Evolutionary conservation across 2,329 filamentous ascomycete genomes (phyloP).

Genomic region (Coniochaeta hoffmannii): DNA sequence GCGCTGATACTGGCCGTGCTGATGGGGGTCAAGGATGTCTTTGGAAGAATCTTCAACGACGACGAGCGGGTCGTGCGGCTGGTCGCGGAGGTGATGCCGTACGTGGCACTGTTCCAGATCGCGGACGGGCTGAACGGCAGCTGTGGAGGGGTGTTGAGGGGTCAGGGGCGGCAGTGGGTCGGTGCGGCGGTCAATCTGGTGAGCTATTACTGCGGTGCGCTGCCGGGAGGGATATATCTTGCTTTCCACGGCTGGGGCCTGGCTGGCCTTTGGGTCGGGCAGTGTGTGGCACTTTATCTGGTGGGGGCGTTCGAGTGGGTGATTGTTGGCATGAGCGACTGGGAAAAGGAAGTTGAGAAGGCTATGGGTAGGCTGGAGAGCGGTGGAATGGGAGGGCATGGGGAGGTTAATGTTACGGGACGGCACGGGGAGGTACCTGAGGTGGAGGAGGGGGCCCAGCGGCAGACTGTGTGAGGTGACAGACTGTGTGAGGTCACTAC

Average conservation of each 20-base stretch:
- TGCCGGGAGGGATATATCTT: slow-evolving; percentile 76
- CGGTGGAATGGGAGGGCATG: neutral
- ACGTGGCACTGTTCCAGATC: slow-evolving; percentile 83
- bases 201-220: slow-evolving; percentile 75
- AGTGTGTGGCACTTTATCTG: slow-evolving; percentile 73
- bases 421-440: neutral
- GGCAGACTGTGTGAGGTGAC: neutral
- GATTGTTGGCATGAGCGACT: slow-evolving; percentile 70
- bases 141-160: slow-evolving; percentile 72
- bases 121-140: slow-evolving; percentile 81
- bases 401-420: neutral
- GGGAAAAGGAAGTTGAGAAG: slow-evolving; percentile 64
- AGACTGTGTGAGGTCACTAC: neutral
- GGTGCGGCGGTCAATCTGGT: slow-evolving; percentile 75
- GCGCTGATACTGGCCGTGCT: slow-evolving; percentile 58
- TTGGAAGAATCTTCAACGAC: slow-evolving; percentile 75
- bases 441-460: neutral
- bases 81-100: slow-evolving; percentile 73
- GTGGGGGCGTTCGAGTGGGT: slow-evolving; percentile 74
- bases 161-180: slow-evolving; percentile 82
- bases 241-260: slow-evolving; percentile 84
- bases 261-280: slow-evolving; percentile 73
- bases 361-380: slow-evolving; percentile 64
- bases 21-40: slow-evolving; percentile 63
- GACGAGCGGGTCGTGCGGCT: slow-evolving; percentile 64